Evolutionary conservation across 768 basidiomycete species (phyloP), one percentile per base, ranked within the genome.

Genomic region (Tremella mesenterica): DNA sequence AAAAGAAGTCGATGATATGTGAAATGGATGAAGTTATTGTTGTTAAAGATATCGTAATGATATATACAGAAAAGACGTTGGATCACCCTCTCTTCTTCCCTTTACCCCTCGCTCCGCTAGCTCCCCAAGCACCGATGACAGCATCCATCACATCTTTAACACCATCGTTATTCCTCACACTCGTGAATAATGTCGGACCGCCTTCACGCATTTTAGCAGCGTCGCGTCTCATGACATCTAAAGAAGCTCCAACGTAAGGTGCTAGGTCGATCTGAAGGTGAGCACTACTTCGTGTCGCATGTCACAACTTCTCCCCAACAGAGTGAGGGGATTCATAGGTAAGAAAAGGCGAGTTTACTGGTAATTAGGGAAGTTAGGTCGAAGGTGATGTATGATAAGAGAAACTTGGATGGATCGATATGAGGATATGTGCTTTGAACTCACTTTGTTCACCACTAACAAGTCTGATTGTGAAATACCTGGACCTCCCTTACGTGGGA

Each of bases 401-500:
- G 33, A 21, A 44, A n/a, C n/a, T 31, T 20, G 9, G n/a, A 49
- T 20, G 26, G 4, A 21, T 31, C 52, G 16, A 10, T 21, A 29
- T 13, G 45, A 20, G 12, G 20, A n/a, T n/a, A n/a, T n/a, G n/a
- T n/a, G n/a, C n/a, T 2, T 6, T 25, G 28, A 16, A 51, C 70
- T 48, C 30, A 85, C 92, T 80, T 99, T 99, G 78, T 97, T 97
- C 63, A 97, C 82, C 23, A 99, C 82, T 50, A 99, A 76, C 10
- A 99, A 77, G 75, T 97, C 95, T 1, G 90, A 93, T 54, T 77
- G 76, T 1, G 90, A 91, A 61, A 99, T 96, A 9, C 93, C 95
- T 1, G 93, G 95, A 1, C 93, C 95, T 4, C 95, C 93, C 76
- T 99, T 99, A 21, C 93, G 79, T 20, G 95, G 95, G 58, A 99